These are phyloP conservation scores for Cladosporium oxysporum DNA, from an alignment of 2,329 filamentous ascomycete species.

Conservation along the genomic window DNA sequence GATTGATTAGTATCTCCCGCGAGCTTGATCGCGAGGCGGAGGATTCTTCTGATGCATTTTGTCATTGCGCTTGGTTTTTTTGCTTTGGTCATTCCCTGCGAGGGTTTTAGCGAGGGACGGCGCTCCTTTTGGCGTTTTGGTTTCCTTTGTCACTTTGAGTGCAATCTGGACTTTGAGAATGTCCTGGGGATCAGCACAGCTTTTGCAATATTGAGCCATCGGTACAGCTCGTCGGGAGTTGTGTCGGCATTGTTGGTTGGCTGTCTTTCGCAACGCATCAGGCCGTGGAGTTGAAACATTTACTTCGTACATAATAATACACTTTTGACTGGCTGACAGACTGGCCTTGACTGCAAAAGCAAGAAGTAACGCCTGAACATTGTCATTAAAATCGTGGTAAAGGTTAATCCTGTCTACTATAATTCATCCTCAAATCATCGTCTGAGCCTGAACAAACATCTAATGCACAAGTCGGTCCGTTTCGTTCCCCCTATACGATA, in stretches of 20 bases:
- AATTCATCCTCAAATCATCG: background rate
- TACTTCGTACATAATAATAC: constrained; percentile 9
- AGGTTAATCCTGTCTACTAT: constrained; percentile 1
- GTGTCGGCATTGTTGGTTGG: background rate
- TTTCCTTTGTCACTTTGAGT: background rate
- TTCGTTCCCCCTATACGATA: background rate
- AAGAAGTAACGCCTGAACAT: background rate
- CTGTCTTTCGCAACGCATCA: background rate
- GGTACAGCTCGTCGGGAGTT: background rate
- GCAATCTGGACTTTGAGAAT: constrained; percentile 1
- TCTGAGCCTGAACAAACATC: background rate
- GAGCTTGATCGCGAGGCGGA: background rate
- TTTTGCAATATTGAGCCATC: background rate
- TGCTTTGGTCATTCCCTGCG: background rate
- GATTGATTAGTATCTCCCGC: background rate
- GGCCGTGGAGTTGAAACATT: background rate
- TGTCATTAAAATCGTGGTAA: constrained; percentile 7
- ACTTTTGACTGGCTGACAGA: background rate
- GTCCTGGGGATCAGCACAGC: background rate
- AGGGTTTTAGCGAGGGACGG: constrained; percentile 1
- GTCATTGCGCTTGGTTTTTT: background rate
- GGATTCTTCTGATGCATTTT: background rate
- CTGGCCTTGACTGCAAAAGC: background rate
- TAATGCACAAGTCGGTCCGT: background rate
- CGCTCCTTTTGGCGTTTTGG: constrained; percentile 6